Base-by-base conservation (phyloP, 2,329 filamentous ascomycete species). In the Neodidymelliopsis sp. region DNA sequence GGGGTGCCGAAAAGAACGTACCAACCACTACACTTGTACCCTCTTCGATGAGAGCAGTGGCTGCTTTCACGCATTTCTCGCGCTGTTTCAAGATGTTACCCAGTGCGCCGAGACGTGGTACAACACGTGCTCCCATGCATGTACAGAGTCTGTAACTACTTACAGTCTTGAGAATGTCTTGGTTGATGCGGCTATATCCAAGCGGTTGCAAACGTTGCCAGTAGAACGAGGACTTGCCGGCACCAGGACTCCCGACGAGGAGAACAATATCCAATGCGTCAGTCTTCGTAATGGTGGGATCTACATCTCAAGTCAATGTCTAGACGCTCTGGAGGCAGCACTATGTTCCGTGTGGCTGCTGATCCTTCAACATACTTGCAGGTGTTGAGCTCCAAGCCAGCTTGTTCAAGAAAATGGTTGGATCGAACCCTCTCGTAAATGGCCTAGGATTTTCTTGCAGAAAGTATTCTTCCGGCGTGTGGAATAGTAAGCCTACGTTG, bases 391-490 rank as follows among this genome's bases (percentile, higher is more conserved):
- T 54, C 42, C 49, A 53, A 60, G 54, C 55, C 55, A 37, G 45
- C 34, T 63, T 48, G 40, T 49, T 42, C 12, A 67, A 42, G 35
- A 60, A 66, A 3, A 77, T 70, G 1, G 74, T 74, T 13, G 92
- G 83, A 55, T 97, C 86, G 60, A 97, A 95, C 0, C 83, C 77
- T 45, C 89, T 81, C 8, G 74, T 73, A 65, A 90, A 94, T 1
- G 84, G 81, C 56, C 85, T 81, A 1, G 88, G 78, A 18, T 81
- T 65, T 60, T 90, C 83, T 2, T 81, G 81, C 1, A 93, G 81
- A 67, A 97, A 97, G 75, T 87, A 96, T 71, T 97, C 92, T 67
- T 99, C 94, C 0, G 94, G 94, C 0, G 93, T 96, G 48, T 85
- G 77, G 70, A 93, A 99, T 10, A 76, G 69, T 57, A 99, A 84